Evolutionary conservation across 129 eudicot genomes (phyloP), one percentile per base, ranked within the genome.

Genomic region (Tagetes erecta): DNA sequence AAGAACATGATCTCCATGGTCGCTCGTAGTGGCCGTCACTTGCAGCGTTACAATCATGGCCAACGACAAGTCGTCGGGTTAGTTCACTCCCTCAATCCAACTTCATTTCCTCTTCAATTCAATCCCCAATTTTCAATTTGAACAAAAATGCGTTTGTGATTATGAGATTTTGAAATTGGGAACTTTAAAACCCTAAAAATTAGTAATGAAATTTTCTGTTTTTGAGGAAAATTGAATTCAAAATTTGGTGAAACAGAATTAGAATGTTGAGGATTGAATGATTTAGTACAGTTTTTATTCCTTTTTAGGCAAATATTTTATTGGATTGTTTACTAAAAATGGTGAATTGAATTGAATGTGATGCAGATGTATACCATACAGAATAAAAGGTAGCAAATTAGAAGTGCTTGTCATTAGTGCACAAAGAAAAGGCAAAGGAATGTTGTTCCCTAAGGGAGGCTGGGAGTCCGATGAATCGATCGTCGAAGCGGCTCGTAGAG

Each of bases 381-480:
- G 97, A 86, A 76, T 72, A 55, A 72, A 80, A 66, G 73, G 60
- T 31, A 64, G 33, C 52, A 76, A 56, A 56, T 74, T 91, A 58
- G 97, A 91, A 86, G 97, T 91, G 66, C 87, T 91, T 51, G 87
- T 91, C 2, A 91, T 91, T 40, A 91, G 86, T 60, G 72, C 94
- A 20, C 94, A 86, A 70, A 86, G 91, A 35, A 86, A 87, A 80
- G 94, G 89, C 80, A 91, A 91, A 88, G 95, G 97, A 37, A 82
- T 91, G 97, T 64, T 91, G 59, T 91, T 91, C 56, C 97, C 96
- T 0, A 90, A 90, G 91, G 97, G 97, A 36, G 97, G 97, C 3
- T 91, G 97, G 97, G 97, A 91, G 79, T 58, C 52, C 1, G 92
- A 91, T 76, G 97, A 91, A 80, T 45, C 84, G 71, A 84, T 87